Evolutionary conservation across 768 basidiomycete species (phyloP).

Genomic region (Neoboletus magnificus): DNA sequence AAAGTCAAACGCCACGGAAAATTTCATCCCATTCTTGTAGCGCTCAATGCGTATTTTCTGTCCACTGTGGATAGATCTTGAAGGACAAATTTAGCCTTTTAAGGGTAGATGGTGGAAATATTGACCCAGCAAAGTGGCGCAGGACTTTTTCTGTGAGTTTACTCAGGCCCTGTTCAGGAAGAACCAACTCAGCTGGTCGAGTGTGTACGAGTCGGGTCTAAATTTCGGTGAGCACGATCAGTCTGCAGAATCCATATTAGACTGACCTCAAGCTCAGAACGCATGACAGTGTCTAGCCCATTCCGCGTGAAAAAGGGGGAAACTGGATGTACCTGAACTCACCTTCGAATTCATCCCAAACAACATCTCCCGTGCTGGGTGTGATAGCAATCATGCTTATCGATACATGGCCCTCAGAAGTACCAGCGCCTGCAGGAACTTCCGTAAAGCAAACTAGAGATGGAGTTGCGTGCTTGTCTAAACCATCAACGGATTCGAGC

Average conservation of each 20-base stretch:
- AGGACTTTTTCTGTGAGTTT: conserved; percentile 75
- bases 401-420: conserved; percentile 34
- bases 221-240: neutral
- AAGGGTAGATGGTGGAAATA: conserved; percentile 4
- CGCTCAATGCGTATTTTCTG: conserved; percentile 61
- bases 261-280: conserved; percentile 82
- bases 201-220: conserved; percentile 87
- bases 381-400: conserved; percentile 78
- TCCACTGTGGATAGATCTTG: conserved; percentile 38
- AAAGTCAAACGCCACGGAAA: conserved; percentile 65
- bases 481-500: conserved; percentile 63
- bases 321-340: conserved; percentile 1
- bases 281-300: conserved; percentile 67
- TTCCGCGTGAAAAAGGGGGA: conserved; percentile 6
- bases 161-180: conserved; percentile 59
- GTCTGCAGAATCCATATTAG: neutral
- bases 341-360: conserved; percentile 93
- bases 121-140: conserved; percentile 63
- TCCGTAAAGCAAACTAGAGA: conserved; percentile 77
- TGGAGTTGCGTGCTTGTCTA: conserved; percentile 54
- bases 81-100: conserved; percentile 2
- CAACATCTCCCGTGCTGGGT: conserved; percentile 87
- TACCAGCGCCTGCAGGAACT: conserved; percentile 10
- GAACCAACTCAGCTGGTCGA: conserved; percentile 76
- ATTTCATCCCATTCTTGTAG: conserved; percentile 51